Conservation (phyloP, 2,329 filamentous ascomycete genomes). For the Arthrobotrys musiformis region DNA sequence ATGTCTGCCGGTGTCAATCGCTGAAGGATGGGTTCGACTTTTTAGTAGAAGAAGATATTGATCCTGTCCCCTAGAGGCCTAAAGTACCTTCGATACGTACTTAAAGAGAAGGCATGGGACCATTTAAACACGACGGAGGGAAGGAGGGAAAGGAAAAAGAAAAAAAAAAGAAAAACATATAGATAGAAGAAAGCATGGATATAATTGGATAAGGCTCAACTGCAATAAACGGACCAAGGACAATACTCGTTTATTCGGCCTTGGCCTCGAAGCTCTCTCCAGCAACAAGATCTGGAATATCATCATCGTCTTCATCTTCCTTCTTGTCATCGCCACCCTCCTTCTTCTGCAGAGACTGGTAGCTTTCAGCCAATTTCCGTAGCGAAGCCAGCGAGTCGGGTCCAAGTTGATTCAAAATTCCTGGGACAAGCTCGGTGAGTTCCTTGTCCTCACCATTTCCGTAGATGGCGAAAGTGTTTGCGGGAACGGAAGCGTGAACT, state of each 20-base stretch:
- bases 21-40: neutral
- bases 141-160: neutral
- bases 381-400: constrained; percentile 97
- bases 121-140: constrained; percentile 1
- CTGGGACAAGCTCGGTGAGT: constrained; percentile 97
- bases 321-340: constrained; percentile 80
- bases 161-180: neutral
- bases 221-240: constrained; percentile 59
- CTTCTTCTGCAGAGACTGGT: constrained; percentile 98
- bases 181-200: constrained; percentile 62
- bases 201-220: constrained; percentile 63
- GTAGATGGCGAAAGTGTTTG: constrained; percentile 99
- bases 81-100: neutral
- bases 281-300: constrained; percentile 96
- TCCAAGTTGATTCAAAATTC: constrained; percentile 99
- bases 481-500: constrained; percentile 97
- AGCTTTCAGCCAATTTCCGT: constrained; percentile 98
- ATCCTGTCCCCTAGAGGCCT: neutral
- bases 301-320: constrained; percentile 78
- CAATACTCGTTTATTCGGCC: constrained; percentile 76
- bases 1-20: neutral
- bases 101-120: neutral
- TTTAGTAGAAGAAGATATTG: neutral
- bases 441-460: constrained; percentile 99
- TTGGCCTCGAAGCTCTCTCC: constrained; percentile 99